Percentiles rank a stretch among this genome's conserved stretches.
phyloP scores from a whole-genome alignment of 768 basidiomycete species.

The Hysterangium stoloniferum region DNA sequence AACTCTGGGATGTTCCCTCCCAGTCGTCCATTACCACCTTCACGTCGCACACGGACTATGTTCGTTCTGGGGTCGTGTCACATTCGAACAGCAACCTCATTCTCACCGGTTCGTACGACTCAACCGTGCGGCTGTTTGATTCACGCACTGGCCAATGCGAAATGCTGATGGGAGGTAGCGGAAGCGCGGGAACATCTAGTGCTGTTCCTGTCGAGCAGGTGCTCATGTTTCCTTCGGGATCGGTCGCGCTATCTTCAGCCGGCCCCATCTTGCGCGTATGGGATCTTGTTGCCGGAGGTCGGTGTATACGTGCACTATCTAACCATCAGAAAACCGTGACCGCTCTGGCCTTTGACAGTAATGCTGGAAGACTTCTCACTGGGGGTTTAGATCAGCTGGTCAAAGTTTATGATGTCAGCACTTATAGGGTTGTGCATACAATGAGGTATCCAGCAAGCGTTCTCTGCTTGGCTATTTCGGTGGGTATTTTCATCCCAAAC shows the following conservation, averaged over 20 bases:
- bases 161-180: slow-evolving; percentile 60
- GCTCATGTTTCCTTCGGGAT: slow-evolving; percentile 85
- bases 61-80: slow-evolving; percentile 86
- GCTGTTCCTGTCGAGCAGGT: slow-evolving; percentile 84
- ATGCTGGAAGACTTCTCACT: slow-evolving; percentile 72
- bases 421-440: slow-evolving; percentile 93
- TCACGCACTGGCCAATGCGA: slow-evolving; percentile 75
- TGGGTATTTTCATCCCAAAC: slow-evolving; percentile 32
- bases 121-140: slow-evolving; percentile 84
- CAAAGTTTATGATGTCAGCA: slow-evolving; percentile 93
- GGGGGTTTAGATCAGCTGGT: slow-evolving; percentile 96
- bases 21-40: slow-evolving; percentile 75
- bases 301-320: slow-evolving; percentile 83
- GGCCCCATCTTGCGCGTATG: slow-evolving; percentile 92
- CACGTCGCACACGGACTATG: slow-evolving; percentile 86
- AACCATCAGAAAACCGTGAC: slow-evolving; percentile 99
- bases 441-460: slow-evolving; percentile 97
- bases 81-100: slow-evolving; percentile 75
- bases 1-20: slow-evolving; percentile 92
- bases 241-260: slow-evolving; percentile 75
- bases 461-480: slow-evolving; percentile 85
- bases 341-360: slow-evolving; percentile 71
- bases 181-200: slow-evolving; percentile 22
- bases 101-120: slow-evolving; percentile 92
- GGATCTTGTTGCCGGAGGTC: slow-evolving; percentile 89